Evolutionary conservation across 2,329 filamentous ascomycete species (phyloP), one percentile per base, ranked within the genome.

Genomic region (Arthrobotrys entomopaga): DNA sequence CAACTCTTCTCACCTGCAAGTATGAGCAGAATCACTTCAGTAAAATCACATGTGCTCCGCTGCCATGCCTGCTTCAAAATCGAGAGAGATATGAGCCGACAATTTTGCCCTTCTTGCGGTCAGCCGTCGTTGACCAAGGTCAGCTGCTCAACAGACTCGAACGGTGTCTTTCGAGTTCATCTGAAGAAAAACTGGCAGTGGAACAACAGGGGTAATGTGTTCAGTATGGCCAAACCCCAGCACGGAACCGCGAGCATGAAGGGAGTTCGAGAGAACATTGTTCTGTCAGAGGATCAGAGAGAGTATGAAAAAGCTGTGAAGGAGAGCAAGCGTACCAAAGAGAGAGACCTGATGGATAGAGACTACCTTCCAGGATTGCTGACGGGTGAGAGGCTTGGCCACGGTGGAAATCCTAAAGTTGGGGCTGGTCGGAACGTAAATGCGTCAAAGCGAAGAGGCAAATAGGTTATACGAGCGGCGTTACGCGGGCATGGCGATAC

Each of bases 111-210:
- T 1, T 87, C 89, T 58, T 99, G 95, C 81, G 95, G 95, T 11
- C 92, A 96, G 80, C 86, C 92, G 1, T 94, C 93, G 0, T 85
- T 99, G 22, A 92, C 90, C 6, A 88, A 94, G 76, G 91, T 93
- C 0, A 90, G 90, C 22, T 97, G 93, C 85, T 91, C 90, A 26
- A 97, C 93, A 2, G 90, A 93, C 79, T 84, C 88, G 24, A 86
- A 88, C 58, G 95, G 95, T 59, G 88, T 89, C 78, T 96, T 97
- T 83, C 89, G 87, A 71, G 82, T 99, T 72, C 91, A 97, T 80
- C 84, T 99, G 72, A 96, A 96, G 85, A 90, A 89, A 82, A 97
- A 97, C 82, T 97, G 95, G 85, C 92, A 97, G 83, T 97, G 90
- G 89, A 98, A 97, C 82, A 96, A 90, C 78, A 87, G 93, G 22